These are phyloP conservation scores for Coemansia sp. DNA, from an alignment of 192 early-diverging fungal genomes.

Conservation along the genomic window DNA sequence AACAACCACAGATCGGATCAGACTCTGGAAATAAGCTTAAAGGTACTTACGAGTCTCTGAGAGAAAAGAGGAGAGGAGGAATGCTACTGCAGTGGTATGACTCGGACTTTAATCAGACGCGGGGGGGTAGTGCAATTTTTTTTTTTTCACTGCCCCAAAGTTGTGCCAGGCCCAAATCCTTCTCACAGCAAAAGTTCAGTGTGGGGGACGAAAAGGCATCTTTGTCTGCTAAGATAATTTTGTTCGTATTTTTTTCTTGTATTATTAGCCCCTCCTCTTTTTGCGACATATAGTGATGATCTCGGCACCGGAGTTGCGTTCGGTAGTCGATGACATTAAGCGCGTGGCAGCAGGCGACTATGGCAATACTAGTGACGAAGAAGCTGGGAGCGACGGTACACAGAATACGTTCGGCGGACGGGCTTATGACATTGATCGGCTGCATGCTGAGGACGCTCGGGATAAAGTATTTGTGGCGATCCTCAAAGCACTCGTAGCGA, in stretches of 20 bases:
- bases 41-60: no score
- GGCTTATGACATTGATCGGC: conserved; percentile 47
- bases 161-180: conserved; percentile 8
- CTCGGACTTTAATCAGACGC: no score
- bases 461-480: conserved; percentile 90
- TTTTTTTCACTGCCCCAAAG: conserved; percentile 1
- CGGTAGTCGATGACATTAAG: conserved; percentile 49
- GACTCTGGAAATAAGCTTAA: no score
- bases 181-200: neutral
- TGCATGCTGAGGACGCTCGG: conserved; percentile 77
- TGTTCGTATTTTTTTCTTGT: no score
- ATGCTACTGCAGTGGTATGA: no score
- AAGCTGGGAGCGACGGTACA: conserved; percentile 31
- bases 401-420: conserved; percentile 47
- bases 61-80: no score
- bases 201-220: no score
- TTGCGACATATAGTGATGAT: neutral
- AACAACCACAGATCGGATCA: no score
- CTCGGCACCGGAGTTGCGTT: conserved; percentile 43
- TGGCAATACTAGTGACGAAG: conserved; percentile 13
- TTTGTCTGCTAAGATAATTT: no score
- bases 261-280: neutral
- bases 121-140: neutral
- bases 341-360: conserved; percentile 35
- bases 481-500: conserved; percentile 74